Evolutionary conservation across 2,329 filamentous ascomycete genomes (phyloP), one percentile per base, ranked within the genome.

Genomic region (Periconia sp.): DNA sequence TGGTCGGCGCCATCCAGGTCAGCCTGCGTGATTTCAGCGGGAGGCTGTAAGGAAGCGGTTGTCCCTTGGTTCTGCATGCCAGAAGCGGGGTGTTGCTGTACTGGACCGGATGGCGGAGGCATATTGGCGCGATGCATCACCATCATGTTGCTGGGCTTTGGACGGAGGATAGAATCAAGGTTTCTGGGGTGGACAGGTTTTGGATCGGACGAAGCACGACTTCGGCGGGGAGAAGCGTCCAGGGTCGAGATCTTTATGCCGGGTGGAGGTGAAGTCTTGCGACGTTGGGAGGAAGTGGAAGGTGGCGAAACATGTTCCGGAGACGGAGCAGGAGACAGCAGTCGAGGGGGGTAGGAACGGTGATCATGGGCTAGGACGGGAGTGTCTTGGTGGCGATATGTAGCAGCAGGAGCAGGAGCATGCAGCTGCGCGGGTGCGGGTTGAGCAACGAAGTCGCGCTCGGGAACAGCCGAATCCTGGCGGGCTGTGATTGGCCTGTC

Each of bases 401-500:
- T 30, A 9, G 11, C 43, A 15, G n/a, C 19, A 30, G 30, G 19
- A 33, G 10, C 19, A 31, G n/a, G 30, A 30, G 43, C 11, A 14
- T 20, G 43, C 43, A 27, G 20, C 17, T 15, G 41, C 8, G 5
- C 15, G 14, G n/a, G n/a, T 45, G 20, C 19, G n/a, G 43, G 43
- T 7, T 6, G 43, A 45, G 20, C 10, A 13, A 7, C 15, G n/a
- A 27, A 17, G 7, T 17, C n/a, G 15, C 15, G 15, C 46, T 48
- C 46, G 35, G 46, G 40, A 17, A 42, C 37, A 23, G 47, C 20
- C 33, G 47, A 49, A 8, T 42, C 37, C 31, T 49, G 47, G 47
- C 47, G 47, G 47, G 47, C 6, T 2, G 37, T 41, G 37, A 49
- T 49, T 49, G 47, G 47, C 19, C 11, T 2, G 19, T 13, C 19